Evolutionary conservation across 2,329 filamentous ascomycete genomes (phyloP), one percentile per base, ranked within the genome.

Genomic region (Talaromyces verruculosus): DNA sequence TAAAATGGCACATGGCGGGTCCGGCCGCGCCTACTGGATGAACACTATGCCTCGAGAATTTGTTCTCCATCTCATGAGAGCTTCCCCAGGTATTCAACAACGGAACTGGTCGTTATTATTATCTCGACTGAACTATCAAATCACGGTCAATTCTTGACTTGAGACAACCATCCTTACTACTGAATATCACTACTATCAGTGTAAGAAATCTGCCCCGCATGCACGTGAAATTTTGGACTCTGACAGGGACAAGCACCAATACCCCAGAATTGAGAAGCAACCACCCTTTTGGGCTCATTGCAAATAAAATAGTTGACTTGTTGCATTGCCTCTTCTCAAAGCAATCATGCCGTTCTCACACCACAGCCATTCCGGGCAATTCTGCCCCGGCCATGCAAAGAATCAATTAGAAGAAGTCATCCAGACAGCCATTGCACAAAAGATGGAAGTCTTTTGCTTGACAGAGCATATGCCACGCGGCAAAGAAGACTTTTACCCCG

Each of bases 331-430:
- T n/a, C n/a, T n/a, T n/a, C n/a, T n/a, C n/a, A n/a, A n/a, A n/a
- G n/a, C n/a, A n/a, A n/a, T n/a, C n/a, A 98, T 98, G 95, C 93
- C 94, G 1, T 97, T 96, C 81, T 96, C 95, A 4, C 96, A 98
- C 83, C 95, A 99, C 80, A 96, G 92, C 75, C 95, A 99, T 81
- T 98, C 95, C 43, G 95, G 95, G 69, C 92, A 99, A 77, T 99
- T 99, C 83, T 99, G 95, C 82, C 89, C 89, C 10, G 88, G 90
- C 71, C 95, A 99, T 82, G 95, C 95, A 61, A 88, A 90, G 75
- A 88, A 96, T 76, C 85, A 88, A 22, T 86, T 99, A 10, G 94
- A 98, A 77, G 89, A 92, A 70, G 87, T 98, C 59, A 83, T 98
- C 71, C 86, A 89, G 74, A 86, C 88, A 13, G 94, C 94, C 69